Percentiles rank a stretch among this genome's conserved stretches.
These are phyloP conservation scores for Xylaria digitata DNA, from an alignment of 2,329 filamentous ascomycete genomes.

Conservation along the genomic window DNA sequence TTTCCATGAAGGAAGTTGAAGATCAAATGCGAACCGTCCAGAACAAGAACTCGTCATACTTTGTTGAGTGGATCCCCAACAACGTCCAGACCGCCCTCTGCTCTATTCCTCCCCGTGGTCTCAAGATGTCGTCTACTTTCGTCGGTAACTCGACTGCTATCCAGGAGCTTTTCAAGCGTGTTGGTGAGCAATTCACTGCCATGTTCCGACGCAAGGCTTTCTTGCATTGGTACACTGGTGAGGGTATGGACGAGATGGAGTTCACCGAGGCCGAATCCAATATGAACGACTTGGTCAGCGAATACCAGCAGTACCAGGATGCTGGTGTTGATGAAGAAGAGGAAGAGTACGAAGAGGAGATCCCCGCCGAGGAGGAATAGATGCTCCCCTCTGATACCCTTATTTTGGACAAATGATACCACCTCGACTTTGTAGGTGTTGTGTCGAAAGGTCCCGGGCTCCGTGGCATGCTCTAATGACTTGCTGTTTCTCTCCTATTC, in stretches of 20 bases:
- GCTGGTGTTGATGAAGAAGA: slow-evolving; percentile 96
- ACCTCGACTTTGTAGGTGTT: slow-evolving; percentile 34
- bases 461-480: slow-evolving; percentile 32
- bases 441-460: slow-evolving; percentile 36
- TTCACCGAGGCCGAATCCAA: slow-evolving; percentile 99
- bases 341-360: slow-evolving; percentile 94
- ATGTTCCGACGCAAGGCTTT: slow-evolving; percentile 99
- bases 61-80: slow-evolving; percentile 99
- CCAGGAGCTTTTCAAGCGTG: slow-evolving; percentile 99
- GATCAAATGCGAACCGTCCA: slow-evolving; percentile 99
- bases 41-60: slow-evolving; percentile 99
- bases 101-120: slow-evolving; percentile 96
- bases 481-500: slow-evolving; percentile 43
- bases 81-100: slow-evolving; percentile 99
- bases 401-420: slow-evolving; percentile 37
- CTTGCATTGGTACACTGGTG: slow-evolving; percentile 99
- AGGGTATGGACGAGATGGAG: slow-evolving; percentile 99
- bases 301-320: slow-evolving; percentile 99
- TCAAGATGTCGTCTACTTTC: slow-evolving; percentile 99
- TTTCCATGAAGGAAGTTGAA: slow-evolving; percentile 99
- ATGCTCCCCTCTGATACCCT: slow-evolving; percentile 37
- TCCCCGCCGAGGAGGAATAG: slow-evolving; percentile 70
- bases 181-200: slow-evolving; percentile 99
- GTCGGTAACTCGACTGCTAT: slow-evolving; percentile 99
- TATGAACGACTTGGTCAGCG: slow-evolving; percentile 99